These are phyloP conservation scores for Alliaria petiolata DNA, from an alignment of 345 rosid species.

Conservation along the genomic window DNA sequence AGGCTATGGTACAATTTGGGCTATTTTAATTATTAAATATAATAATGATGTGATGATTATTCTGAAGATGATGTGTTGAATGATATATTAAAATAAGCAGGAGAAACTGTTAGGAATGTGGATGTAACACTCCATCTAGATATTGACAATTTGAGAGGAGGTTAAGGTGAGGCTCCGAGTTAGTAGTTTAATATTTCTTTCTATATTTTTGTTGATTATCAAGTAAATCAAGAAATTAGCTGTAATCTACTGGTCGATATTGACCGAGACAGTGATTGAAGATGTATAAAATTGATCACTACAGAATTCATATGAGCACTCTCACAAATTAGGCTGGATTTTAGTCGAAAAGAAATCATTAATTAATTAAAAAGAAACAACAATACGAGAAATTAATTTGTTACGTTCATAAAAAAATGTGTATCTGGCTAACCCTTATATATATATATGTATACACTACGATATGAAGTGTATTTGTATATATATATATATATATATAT, in stretches of 20 bases:
- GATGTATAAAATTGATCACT: background rate
- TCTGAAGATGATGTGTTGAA: constrained; percentile 13
- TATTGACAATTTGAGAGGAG: constrained; percentile 28
- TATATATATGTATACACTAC: too few species aligned
- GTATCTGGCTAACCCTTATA: too few species aligned
- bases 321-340: background rate
- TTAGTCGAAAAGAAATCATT: background rate
- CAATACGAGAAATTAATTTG: background rate
- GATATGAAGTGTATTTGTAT: too few species aligned
- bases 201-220: constrained; percentile 4
- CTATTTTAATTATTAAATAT: constrained; percentile 3
- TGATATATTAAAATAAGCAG: constrained; percentile 12
- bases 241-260: constrained; percentile 11
- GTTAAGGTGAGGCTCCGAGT: constrained; percentile 1
- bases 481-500: background rate
- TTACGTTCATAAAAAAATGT: background rate
- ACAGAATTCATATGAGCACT: background rate
- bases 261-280: constrained; percentile 3
- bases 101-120: constrained; percentile 34
- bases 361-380: background rate
- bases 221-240: constrained; percentile 8
- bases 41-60: constrained; percentile 12
- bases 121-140: constrained; percentile 26
- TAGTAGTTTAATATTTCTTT: constrained; percentile 6
- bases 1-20: constrained; percentile 13